Evolutionary conservation across 805 yeast species (phyloP).

Genomic region (Cephaloascus albidus): DNA sequence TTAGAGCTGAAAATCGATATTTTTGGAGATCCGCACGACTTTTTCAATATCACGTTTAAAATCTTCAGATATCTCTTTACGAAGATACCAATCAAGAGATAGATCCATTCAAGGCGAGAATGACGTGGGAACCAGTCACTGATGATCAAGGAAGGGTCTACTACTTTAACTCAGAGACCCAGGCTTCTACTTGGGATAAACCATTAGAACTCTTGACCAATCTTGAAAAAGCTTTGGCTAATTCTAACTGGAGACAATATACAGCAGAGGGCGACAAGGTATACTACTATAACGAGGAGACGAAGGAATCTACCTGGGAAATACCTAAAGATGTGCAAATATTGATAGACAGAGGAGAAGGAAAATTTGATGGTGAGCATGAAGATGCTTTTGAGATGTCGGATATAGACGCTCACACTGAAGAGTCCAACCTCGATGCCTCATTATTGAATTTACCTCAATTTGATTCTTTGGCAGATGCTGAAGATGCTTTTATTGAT

Average conservation of each 20-base stretch:
- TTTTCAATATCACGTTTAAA: too few species aligned
- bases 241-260: constrained; percentile 46
- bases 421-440: neutral
- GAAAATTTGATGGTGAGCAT: constrained; percentile 1
- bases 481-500: constrained; percentile 34
- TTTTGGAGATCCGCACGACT: too few species aligned
- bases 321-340: constrained; percentile 43
- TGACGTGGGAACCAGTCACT: constrained; percentile 52
- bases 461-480: constrained; percentile 18
- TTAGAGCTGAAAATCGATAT: too few species aligned
- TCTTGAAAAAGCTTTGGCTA: constrained; percentile 35
- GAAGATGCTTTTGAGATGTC: constrained; percentile 2
- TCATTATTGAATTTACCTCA: constrained; percentile 14
- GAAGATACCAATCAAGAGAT: too few species aligned
- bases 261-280: constrained; percentile 36
- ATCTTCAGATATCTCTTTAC: too few species aligned
- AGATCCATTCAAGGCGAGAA: neutral
- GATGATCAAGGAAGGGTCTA: constrained; percentile 64
- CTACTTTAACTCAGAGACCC: constrained; percentile 58
- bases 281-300: constrained; percentile 59
- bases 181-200: constrained; percentile 73
- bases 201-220: constrained; percentile 44
- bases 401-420: neutral
- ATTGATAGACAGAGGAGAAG: constrained; percentile 2
- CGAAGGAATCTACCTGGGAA: constrained; percentile 74